Percentiles rank a stretch among this genome's conserved stretches.
Conservation (phyloP, 148 eudicot genomes). For the Polygonum maritimum region DNA sequence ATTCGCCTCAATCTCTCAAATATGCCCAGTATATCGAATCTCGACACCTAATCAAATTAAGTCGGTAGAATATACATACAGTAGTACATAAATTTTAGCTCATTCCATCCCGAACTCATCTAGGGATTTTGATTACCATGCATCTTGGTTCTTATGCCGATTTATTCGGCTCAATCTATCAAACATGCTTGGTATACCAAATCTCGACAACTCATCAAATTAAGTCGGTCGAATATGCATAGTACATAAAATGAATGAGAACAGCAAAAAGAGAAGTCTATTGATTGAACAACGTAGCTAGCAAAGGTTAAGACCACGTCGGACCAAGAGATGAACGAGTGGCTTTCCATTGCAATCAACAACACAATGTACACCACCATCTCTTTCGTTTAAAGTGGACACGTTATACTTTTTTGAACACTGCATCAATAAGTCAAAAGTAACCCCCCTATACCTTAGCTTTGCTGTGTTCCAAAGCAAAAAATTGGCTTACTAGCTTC, state of each 20-base stretch:
- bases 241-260: background rate
- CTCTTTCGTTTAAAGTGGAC: background rate
- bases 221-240: too few species aligned
- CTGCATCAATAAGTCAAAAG: background rate
- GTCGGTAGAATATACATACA: too few species aligned
- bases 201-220: too few species aligned
- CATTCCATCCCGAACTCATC: too few species aligned
- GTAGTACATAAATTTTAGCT: too few species aligned
- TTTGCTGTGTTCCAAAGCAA: constrained; percentile 1
- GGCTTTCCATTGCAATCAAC: background rate
- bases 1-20: too few species aligned
- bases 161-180: too few species aligned
- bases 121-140: too few species aligned
- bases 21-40: too few species aligned
- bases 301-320: background rate
- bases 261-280: background rate
- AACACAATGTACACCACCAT: background rate
- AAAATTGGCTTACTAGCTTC: background rate
- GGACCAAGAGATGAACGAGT: background rate
- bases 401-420: background rate
- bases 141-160: too few species aligned
- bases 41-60: too few species aligned
- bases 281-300: background rate
- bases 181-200: too few species aligned
- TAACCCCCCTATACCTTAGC: background rate